These are phyloP conservation scores for Plectosphaerella sp. DNA, from an alignment of 2,329 filamentous ascomycete species.

Conservation along the genomic window DNA sequence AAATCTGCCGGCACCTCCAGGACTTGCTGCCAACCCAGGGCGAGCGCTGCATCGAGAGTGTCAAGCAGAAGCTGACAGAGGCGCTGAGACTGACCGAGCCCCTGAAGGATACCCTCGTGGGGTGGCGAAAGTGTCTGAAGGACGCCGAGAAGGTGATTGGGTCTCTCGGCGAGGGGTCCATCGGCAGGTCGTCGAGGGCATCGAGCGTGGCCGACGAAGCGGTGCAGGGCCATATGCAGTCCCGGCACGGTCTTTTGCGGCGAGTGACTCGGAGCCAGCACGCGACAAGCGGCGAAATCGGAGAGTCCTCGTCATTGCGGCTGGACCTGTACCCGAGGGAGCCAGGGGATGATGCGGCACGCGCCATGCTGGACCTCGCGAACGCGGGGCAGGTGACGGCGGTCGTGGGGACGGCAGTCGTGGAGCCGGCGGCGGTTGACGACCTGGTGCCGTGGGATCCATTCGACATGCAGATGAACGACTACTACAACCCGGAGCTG, in stretches of 20 bases:
- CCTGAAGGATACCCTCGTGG: background rate
- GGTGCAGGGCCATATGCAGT: background rate
- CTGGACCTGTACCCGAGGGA: background rate
- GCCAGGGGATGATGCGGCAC: background rate
- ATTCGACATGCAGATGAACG: constrained; percentile 4
- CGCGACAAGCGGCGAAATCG: background rate
- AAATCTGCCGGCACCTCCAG: constrained; percentile 4
- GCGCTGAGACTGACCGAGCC: background rate
- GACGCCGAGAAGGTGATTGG: background rate
- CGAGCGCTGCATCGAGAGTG: background rate
- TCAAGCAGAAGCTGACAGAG: background rate
- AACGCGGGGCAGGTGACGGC: background rate
- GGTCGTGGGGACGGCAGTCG: background rate
- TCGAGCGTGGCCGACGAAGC: background rate
- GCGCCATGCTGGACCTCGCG: background rate
- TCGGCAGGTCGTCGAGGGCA: background rate
- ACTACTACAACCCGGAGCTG: constrained; percentile 2
- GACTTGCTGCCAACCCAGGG: constrained; percentile 2
- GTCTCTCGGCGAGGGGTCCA: background rate
- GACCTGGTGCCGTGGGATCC: constrained; percentile 1
- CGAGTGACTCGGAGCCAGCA: background rate
- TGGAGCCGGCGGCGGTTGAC: background rate
- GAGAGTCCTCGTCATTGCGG: background rate
- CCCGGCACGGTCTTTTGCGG: background rate
- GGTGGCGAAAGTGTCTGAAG: background rate